Conservation (phyloP, 352 stramenopile species). For the Pythium chondricola region DNA sequence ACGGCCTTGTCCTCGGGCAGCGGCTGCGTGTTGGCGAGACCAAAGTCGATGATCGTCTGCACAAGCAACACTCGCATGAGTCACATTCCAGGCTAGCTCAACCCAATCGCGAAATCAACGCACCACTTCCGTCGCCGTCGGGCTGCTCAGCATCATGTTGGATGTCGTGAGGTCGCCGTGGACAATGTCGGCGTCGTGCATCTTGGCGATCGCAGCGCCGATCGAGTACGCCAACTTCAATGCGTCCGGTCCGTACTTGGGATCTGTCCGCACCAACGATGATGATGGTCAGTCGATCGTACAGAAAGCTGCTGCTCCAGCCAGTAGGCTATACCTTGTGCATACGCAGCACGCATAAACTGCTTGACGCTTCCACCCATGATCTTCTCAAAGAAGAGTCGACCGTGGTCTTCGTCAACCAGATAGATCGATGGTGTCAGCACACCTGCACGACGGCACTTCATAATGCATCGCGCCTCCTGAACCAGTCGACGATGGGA, state of each 20-base stretch:
- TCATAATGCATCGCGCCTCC: conserved; percentile 77
- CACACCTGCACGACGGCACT: conserved; percentile 67
- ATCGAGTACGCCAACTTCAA: conserved; percentile 77
- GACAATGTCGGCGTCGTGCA: conserved; percentile 90
- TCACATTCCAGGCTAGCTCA: neutral
- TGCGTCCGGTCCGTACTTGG: conserved; percentile 41
- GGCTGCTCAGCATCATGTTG: conserved; percentile 88
- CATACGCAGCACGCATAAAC: conserved; percentile 50
- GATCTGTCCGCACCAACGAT: conserved; percentile 20
- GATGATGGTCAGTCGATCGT: neutral
- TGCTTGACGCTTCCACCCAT: conserved; percentile 65
- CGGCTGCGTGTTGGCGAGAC: conserved; percentile 75
- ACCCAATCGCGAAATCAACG: conserved; percentile 5
- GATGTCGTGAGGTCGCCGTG: conserved; percentile 93
- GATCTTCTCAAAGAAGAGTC: conserved; percentile 70
- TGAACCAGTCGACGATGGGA: conserved; percentile 75
- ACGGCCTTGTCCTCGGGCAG: conserved; percentile 89
- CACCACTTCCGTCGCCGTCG: conserved; percentile 57
- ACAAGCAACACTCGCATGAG: conserved; percentile 1
- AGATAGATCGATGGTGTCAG: conserved; percentile 71
- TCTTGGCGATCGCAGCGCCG: conserved; percentile 84
- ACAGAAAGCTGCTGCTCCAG: neutral
- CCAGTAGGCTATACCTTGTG: conserved; percentile 25
- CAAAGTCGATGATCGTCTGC: conserved; percentile 84
- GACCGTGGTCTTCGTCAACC: conserved; percentile 67